Percentiles rank a stretch among this genome's conserved stretches.
Evolutionary conservation across 495 filamentous ascomycete species (phyloP).

Genomic region (Aspergillus panamensis): DNA sequence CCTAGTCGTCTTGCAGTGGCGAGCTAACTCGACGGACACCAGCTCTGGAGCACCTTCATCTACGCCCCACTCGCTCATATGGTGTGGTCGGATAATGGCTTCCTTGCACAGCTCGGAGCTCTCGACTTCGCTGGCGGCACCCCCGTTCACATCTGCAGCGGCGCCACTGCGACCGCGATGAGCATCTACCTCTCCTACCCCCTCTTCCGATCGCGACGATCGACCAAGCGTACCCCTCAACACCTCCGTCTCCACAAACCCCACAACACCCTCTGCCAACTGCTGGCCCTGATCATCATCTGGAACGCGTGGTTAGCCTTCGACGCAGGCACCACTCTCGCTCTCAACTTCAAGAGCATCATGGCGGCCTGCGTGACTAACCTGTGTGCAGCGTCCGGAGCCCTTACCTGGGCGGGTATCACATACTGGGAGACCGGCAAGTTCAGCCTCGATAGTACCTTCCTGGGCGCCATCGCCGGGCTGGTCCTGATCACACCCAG

Average conservation of each 20-base stretch:
- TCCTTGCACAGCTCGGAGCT: constrained; percentile 34
- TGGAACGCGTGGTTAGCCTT: constrained; percentile 57
- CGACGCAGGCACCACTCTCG: constrained; percentile 49
- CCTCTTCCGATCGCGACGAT: constrained; percentile 38
- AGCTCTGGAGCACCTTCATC: constrained; percentile 47
- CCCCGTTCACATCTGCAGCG: constrained; percentile 46
- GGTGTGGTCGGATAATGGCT: constrained; percentile 43
- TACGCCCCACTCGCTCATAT: constrained; percentile 44
- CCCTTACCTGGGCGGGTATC: constrained; percentile 46
- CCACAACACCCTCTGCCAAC: constrained; percentile 46
- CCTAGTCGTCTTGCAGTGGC: background rate
- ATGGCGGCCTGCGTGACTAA: constrained; percentile 50
- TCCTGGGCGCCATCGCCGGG: constrained; percentile 49
- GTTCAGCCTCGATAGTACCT: constrained; percentile 47
- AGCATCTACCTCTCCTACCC: constrained; percentile 44
- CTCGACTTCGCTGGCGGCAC: constrained; percentile 48
- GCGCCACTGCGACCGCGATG: constrained; percentile 42
- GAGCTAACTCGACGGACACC: background rate
- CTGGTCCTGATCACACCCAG: constrained; percentile 49
- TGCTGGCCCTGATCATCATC: constrained; percentile 50
- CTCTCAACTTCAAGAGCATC: constrained; percentile 42
- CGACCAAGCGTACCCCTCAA: constrained; percentile 33
- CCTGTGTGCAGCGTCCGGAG: constrained; percentile 44
- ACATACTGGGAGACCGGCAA: constrained; percentile 44
- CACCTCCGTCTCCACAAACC: constrained; percentile 46